Evolutionary conservation across 306 rosid species (phyloP), one percentile per base, ranked within the genome.

Genomic region (Carpinus fangiana): DNA sequence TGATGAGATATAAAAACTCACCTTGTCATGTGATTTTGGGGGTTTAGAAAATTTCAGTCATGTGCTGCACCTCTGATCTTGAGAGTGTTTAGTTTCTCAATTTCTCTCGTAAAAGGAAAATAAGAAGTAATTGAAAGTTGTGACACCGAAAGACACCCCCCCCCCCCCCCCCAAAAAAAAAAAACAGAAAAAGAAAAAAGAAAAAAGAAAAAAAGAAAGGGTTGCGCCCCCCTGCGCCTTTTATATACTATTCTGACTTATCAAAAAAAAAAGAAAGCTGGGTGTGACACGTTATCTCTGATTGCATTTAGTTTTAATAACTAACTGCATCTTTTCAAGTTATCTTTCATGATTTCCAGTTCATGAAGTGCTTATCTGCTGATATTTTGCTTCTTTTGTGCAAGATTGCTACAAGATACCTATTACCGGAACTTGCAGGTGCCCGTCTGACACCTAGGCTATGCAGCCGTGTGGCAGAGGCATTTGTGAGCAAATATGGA

Each of bases 351-450:
- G 66, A 56, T 17, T 72, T 26, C 31, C 12, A 70, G 18, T 18
- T 48, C 41, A 64, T 54, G 21, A 71, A 70, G 36, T 77, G 66
- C 77, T 84, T 50, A 87, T 77, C 23, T 80, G 28, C 53, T 28
- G 53, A 12, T 73, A 8, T 78, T 21, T 41, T 66, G 70, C 61
- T 66, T 73, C 53, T 73, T 73, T 60, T 78, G 90, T 83, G 86
- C 65, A 88, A 93, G 98, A 93, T 93, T 90, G 98, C 95, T 28
- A 90, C 89, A 9, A 88, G 89, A 78, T 72, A 95, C 84, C 92
- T 95, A 81, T 79, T 93, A 74, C 98, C 98, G 0, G 98, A 95
- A 91, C 95, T 95, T 77, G 97, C 98, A 68, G 98, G 97, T 81
- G 90, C 97, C 28, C 85, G 86, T 50, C 73, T 91, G 84, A 92